A percentile compares a stretch with the other conserved stretches of the same genome.
phyloP scores from a whole-genome alignment of 2,329 filamentous ascomycete genomes.

The Colletotrichum sp. region DNA sequence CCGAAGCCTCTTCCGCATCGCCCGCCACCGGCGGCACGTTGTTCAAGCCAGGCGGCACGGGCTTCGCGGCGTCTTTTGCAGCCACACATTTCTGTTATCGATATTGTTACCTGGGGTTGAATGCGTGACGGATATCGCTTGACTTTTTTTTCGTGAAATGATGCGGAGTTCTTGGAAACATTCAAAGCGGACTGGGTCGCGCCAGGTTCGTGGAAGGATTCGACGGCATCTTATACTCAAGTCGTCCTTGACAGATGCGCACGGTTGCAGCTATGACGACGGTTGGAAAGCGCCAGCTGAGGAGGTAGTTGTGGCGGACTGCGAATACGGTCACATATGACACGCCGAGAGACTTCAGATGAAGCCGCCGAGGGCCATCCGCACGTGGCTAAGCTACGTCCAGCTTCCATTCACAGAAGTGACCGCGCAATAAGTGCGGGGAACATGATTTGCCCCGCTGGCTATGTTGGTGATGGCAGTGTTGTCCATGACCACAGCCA shows the following conservation, averaged over 20 bases:
- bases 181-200: background rate
- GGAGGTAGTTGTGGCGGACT: background rate
- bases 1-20: background rate
- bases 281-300: background rate
- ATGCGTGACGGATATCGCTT: background rate
- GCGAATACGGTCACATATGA: background rate
- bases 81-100: background rate
- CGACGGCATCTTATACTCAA: background rate
- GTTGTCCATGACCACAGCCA: background rate
- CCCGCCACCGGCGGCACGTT: background rate
- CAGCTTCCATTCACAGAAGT: background rate
- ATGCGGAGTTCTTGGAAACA: background rate
- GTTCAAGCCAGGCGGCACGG: constrained; percentile 15
- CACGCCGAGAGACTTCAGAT: background rate
- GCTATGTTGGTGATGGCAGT: background rate
- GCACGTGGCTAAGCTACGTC: background rate
- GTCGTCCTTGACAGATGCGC: background rate
- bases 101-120: background rate
- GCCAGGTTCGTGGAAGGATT: background rate
- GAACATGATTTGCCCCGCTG: background rate
- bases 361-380: background rate
- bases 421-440: background rate
- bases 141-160: background rate
- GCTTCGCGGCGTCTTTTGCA: constrained; percentile 14
- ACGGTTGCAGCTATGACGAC: background rate